phyloP scores from a whole-genome alignment of 1,284 basidiomycete genomes.

The Tylopilus sp. region DNA sequence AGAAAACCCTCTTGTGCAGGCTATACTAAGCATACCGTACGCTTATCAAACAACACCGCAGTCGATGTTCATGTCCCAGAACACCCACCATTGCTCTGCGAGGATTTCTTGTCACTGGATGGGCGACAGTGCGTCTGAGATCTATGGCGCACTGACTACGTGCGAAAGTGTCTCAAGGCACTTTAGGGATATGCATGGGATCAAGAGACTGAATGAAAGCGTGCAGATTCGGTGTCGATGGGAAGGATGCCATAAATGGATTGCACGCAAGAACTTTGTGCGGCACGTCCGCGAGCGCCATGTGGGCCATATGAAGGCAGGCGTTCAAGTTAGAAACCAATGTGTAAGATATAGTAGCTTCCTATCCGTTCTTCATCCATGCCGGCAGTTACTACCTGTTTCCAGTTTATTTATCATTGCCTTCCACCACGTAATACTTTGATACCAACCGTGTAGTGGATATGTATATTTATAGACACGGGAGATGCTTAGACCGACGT shows the following conservation, averaged over 20 bases:
- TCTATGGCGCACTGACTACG: not conserved
- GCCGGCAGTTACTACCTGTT: too few species aligned
- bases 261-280: conserved; percentile 6
- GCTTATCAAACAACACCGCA: not conserved
- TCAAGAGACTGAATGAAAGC: not conserved
- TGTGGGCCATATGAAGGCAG: too few species aligned
- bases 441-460: too few species aligned
- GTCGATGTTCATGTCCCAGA: not conserved
- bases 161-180: not conserved
- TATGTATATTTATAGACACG: too few species aligned
- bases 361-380: too few species aligned
- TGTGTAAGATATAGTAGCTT: too few species aligned
- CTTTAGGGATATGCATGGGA: not conserved
- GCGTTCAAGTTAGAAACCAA: too few species aligned
- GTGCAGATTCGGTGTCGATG: not conserved
- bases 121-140: accelerated
- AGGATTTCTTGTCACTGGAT: conserved; percentile 5
- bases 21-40: not conserved
- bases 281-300: conserved; percentile 18
- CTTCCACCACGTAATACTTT: too few species aligned
- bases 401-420: too few species aligned
- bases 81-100: conserved; percentile 9
- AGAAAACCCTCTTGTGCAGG: too few species aligned
- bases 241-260: not conserved
- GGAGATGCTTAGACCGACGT: too few species aligned